Base-by-base conservation (phyloP, 352 stramenopile genomes). In the Phytophthora cactorum region DNA sequence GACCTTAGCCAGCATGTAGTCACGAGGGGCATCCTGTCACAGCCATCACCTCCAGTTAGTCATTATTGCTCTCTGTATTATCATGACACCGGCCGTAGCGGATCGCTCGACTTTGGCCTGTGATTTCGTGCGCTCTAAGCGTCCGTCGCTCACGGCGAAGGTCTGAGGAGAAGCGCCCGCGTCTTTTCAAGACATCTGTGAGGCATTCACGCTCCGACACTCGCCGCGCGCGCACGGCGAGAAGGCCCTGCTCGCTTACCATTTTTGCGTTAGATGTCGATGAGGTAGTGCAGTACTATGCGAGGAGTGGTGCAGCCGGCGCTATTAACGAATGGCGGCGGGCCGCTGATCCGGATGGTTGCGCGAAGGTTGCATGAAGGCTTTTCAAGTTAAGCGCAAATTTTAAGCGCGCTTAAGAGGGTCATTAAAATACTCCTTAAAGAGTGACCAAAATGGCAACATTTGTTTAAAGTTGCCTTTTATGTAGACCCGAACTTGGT, bases 1-100 rank as follows among this genome's bases (percentile, higher is more conserved):
- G 57, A 99, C 97, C 86, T 99, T 99, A 81, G 96, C 97, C 74
- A 99, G 93, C 88, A 99, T 99, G 72, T 99, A 98, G 77, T 93
- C 85, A 83, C 85, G 82, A 80, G 87, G 78, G 72, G 76, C 72
- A 78, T 93, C 82, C 85, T 91, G 54, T 47, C 32, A 45, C 3
- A 56, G n/a, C 38, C 46, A 52, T n/a, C 22, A 65, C 25, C 38
- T 52, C 32, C 29, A 58, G 66, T 78, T 66, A 77, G 69, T 75
- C 45, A 59, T 47, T 5, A 12, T 31, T 3, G 51, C 29, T 34
- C n/a, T 56, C n/a, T 49, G 7, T 38, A 34, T 27, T 57, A n/a
- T 52, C 2, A 31, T 52, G 31, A 28, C 44, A 28, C 31, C 43
- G 41, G 39, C 39, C 43, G 38, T 54, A 46, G 39, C 28, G 59